Percentiles rank a stretch among this genome's conserved stretches.
phyloP scores from a whole-genome alignment of 805 yeast genomes.

The Clavispora phyllophila region DNA sequence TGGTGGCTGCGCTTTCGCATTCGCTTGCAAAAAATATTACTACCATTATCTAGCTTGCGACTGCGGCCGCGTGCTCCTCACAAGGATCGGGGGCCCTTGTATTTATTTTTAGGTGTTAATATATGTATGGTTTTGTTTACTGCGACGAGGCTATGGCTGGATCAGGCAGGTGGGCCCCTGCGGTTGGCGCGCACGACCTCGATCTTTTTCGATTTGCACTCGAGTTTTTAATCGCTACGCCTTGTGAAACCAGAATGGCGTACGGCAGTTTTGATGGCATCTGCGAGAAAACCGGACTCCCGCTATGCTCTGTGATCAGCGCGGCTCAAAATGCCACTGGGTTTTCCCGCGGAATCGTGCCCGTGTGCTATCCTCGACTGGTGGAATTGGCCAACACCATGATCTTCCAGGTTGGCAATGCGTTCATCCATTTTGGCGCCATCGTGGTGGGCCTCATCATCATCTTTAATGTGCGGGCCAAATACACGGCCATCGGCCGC shows the following conservation, averaged over 20 bases:
- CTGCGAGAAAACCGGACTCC: constrained; percentile 67
- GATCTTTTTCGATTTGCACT: neutral
- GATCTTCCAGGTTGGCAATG: constrained; percentile 83
- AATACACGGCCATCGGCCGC: constrained; percentile 94
- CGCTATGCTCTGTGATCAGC: constrained; percentile 72
- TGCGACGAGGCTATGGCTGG: neutral
- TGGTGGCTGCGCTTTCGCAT: too few species aligned
- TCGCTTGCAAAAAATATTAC: too few species aligned
- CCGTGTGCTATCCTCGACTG: constrained; percentile 79
- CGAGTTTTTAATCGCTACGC: neutral
- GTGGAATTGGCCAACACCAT: constrained; percentile 87
- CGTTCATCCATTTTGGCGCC: constrained; percentile 77
- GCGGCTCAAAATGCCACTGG: constrained; percentile 34
- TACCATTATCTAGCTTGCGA: too few species aligned
- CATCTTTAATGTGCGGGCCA: constrained; percentile 69
- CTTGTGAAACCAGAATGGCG: constrained; percentile 34
- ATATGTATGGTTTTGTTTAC: neutral
- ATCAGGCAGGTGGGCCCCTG: neutral
- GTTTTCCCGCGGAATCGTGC: constrained; percentile 56
- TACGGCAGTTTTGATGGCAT: constrained; percentile 63
- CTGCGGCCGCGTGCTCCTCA: too few species aligned
- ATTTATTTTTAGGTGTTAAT: neutral
- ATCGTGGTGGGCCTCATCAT: constrained; percentile 62
- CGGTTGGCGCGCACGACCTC: neutral
- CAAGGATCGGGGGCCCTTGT: too few species aligned